phyloP scores from a whole-genome alignment of 2,329 filamentous ascomycete species.

The Aschersonia sp. region DNA sequence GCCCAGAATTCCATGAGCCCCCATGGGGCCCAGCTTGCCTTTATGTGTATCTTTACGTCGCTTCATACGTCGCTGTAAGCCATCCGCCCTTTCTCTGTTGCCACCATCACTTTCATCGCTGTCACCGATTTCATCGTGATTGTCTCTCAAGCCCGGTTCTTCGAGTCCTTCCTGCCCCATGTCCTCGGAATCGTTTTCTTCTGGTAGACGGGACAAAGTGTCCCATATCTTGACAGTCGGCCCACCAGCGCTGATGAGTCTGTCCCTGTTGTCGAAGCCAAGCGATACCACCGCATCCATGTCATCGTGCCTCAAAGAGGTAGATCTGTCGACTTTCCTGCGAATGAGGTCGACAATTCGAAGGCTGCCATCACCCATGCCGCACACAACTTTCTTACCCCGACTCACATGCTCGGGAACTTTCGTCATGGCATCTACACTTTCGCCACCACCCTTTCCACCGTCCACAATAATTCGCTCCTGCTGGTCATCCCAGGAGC shows the following conservation, averaged over 20 bases:
- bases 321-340: conserved; percentile 56
- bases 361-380: conserved; percentile 66
- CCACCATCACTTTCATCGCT: conserved; percentile 32
- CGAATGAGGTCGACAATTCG: conserved; percentile 59
- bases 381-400: conserved; percentile 63
- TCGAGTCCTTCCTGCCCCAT: conserved; percentile 28
- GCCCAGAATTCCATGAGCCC: conserved; percentile 34
- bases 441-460: conserved; percentile 51
- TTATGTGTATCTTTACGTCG: conserved; percentile 25
- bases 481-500: conserved; percentile 89
- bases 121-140: conserved; percentile 26
- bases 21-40: conserved; percentile 31
- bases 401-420: conserved; percentile 56
- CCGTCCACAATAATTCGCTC: conserved; percentile 69
- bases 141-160: conserved; percentile 17
- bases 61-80: conserved; percentile 31
- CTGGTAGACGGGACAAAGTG: conserved; percentile 48
- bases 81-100: conserved; percentile 15
- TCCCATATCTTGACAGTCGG: conserved; percentile 84
- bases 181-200: conserved; percentile 27
- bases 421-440: conserved; percentile 61
- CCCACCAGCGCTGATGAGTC: conserved; percentile 84
- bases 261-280: conserved; percentile 69
- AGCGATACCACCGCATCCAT: conserved; percentile 72
- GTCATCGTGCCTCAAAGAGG: conserved; percentile 60